Conservation (phyloP, 2,329 filamentous ascomycete genomes). For the Myriangium duriaei region DNA sequence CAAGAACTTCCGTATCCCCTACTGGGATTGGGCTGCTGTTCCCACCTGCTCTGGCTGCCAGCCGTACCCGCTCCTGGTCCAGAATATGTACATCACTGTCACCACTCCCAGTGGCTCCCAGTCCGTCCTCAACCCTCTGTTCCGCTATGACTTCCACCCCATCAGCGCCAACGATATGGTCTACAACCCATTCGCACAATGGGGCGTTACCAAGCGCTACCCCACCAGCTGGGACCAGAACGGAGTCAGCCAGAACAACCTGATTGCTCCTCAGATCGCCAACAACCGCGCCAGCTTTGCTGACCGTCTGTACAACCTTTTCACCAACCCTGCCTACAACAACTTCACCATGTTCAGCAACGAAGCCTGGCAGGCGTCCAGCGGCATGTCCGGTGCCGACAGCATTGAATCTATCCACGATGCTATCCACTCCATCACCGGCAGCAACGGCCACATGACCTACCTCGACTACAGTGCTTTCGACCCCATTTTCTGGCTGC, state of each 20-base stretch:
- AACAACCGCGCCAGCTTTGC: slow-evolving; percentile 43
- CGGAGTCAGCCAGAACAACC: slow-evolving; percentile 46
- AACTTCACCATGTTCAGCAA: slow-evolving; percentile 60
- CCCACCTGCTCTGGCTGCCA: slow-evolving; percentile 21
- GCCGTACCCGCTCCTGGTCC: slow-evolving; percentile 28
- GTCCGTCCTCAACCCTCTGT: slow-evolving; percentile 24
- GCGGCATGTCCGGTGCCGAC: slow-evolving; percentile 39
- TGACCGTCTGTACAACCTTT: slow-evolving; percentile 52
- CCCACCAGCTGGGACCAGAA: slow-evolving; percentile 30
- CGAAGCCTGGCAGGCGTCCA: slow-evolving; percentile 43
- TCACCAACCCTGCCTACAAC: slow-evolving; percentile 45
- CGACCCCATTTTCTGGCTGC: slow-evolving; percentile 68
- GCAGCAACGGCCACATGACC: slow-evolving; percentile 53
- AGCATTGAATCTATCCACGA: slow-evolving; percentile 42
- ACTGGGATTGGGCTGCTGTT: slow-evolving; percentile 36
- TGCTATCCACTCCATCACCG: slow-evolving; percentile 41
- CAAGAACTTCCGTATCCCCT: slow-evolving; percentile 31
- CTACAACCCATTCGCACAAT: slow-evolving; percentile 45
- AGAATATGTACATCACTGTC: slow-evolving; percentile 26
- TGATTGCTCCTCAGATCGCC: slow-evolving; percentile 41
- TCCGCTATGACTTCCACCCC: slow-evolving; percentile 32
- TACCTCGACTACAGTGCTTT: slow-evolving; percentile 62
- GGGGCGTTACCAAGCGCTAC: slow-evolving; percentile 49
- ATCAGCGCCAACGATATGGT: slow-evolving; percentile 47
- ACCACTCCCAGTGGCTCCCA: slow-evolving; percentile 21